Evolutionary conservation across 2,329 filamentous ascomycete genomes (phyloP), one percentile per base, ranked within the genome.

Genomic region (Arthrobotrys sinensis): DNA sequence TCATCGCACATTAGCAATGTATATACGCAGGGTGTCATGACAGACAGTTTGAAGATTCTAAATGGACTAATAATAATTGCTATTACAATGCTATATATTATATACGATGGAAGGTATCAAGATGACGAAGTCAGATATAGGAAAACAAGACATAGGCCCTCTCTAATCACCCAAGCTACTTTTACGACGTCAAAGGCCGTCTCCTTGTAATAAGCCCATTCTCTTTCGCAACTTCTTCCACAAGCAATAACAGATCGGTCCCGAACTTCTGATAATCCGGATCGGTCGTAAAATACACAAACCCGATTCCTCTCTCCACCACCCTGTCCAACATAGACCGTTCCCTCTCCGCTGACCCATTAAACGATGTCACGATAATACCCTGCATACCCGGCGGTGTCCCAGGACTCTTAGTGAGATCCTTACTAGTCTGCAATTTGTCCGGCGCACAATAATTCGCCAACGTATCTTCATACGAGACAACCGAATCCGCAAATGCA

Each of bases 231-330:
- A 67, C 50, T 36, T 75, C 19, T 11, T 45, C 43, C 0, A 60
- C 62, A 19, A 75, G 21, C 8, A 75, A 0, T 3, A 8, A 3
- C 14, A 75, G 36, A 38, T 75, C 70, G 3, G 62, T 19, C 24
- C 63, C 70, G 38, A 75, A 75, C 5, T 36, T 57, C 12, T 67
- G 43, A 63, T 75, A 75, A 36, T 75, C 52, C 10, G 52, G 43
- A 46, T 75, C 70, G 2, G 34, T 48, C 1, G 70, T 75, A 19
- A 68, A 75, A 21, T 75, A 75, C 5, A 75, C 63, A 48, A 67
- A 52, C 24, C 70, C 62, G 24, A 73, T 67, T 1, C 62, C 62
- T 21, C 50, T 57, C 12, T 14, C 16, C 8, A 73, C 62, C 19
- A 60, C 43, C 12, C 38, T 52, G 6, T 43, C 11, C 24, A 73